Conservation (phyloP, 257 asterid genomes). For the Solanum etuberosum region DNA sequence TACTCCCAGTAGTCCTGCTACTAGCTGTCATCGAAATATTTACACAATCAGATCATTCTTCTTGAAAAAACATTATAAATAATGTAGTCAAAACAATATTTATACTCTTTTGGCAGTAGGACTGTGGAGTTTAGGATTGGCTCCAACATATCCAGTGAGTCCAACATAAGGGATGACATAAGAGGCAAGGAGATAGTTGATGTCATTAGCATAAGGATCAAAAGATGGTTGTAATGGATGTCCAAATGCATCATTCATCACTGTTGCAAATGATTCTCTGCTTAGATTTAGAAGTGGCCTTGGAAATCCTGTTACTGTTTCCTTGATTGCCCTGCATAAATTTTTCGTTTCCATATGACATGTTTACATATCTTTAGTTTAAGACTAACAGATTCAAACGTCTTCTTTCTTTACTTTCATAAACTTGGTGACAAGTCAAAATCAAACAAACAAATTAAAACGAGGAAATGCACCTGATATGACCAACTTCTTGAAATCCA, state of each 20-base stretch:
- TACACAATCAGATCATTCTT: neutral
- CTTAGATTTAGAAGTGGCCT: constrained; percentile 63
- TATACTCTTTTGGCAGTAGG: constrained; percentile 29
- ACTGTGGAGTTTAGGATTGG: constrained; percentile 51
- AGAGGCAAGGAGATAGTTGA: constrained; percentile 69
- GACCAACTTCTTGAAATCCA: constrained; percentile 88
- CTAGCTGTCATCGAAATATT: constrained; percentile 21
- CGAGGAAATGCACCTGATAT: constrained; percentile 36
- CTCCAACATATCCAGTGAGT: constrained; percentile 89
- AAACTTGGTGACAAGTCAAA: neutral
- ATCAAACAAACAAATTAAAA: neutral
- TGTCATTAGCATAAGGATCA: constrained; percentile 69
- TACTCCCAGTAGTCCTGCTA: constrained; percentile 56
- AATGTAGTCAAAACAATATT: neutral
- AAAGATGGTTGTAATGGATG: constrained; percentile 44
- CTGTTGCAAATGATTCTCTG: constrained; percentile 36
- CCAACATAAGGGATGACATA: constrained; percentile 81
- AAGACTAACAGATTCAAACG: neutral
- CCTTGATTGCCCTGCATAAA: constrained; percentile 60
- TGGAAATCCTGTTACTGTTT: constrained; percentile 56
- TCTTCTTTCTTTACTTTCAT: too few relatives aligned
- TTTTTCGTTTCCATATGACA: neutral
- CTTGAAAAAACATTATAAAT: neutral
- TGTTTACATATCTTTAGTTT: neutral
- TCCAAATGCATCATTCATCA: constrained; percentile 52